Evolutionary conservation across 768 basidiomycete species (phyloP), one percentile per base, ranked within the genome.

Genomic region (Candolleomyces efflorescens): DNA sequence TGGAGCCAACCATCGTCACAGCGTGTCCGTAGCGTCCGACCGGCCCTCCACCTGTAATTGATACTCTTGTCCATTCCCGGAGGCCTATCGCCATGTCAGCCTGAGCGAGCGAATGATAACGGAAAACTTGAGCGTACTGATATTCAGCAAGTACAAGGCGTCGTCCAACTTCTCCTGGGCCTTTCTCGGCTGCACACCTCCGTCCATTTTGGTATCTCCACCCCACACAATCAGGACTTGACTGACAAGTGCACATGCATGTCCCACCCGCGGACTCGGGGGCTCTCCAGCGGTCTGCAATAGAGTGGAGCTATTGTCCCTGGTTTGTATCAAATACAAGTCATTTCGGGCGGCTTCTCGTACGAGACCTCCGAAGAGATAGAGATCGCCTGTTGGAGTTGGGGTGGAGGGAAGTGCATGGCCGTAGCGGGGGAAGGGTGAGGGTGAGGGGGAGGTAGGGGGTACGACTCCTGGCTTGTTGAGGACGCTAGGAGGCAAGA

Each of bases 211-310:
- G 3, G 95, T 98, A 69, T 99, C 97, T 23, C 96, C 97, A 32
- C 97, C 97, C 97, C 97, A 99, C 3, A 98, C 89, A 59, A 98
- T 90, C 59, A 99, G 78, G 51, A 98, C 96, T 67, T 90, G 94
- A 70, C 94, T 93, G 57, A 98, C 94, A 51, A 98, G 84, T 5
- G 96, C 96, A 70, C 90, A 89, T 2, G 94, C 93, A 75, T 99
- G 97, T 0, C 97, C 96, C n/a, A 98, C 95, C 61, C 97, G 79
- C 0, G 93, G 86, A 15, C 85, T 84, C 1, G 97, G 97, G 6
- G 90, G 75, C 65, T 95, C 92, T 4, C 97, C 97, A 12, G 80
- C 83, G 0, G 95, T 97, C 68, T 94, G 90, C 32, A 98, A 75
- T 11, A 94, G 79, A 11, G 85, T 86, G 7, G 92, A 89, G 15